Percentiles rank a stretch among this genome's conserved stretches.
Evolutionary conservation across 345 rosid genomes (phyloP).

Genomic region (Euphorbia pulcherrima): DNA sequence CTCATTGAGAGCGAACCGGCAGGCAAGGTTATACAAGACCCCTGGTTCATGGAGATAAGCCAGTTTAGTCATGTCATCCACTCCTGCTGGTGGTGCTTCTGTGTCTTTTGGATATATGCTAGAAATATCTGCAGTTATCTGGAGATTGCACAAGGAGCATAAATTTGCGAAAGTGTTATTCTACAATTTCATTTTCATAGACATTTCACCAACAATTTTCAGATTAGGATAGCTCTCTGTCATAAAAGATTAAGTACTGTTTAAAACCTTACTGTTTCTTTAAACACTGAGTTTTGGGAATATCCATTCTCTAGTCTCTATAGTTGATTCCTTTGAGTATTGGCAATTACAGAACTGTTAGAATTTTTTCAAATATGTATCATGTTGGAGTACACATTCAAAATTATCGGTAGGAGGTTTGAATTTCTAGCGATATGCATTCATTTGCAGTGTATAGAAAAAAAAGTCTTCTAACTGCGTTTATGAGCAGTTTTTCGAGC

Average conservation of each 20-base stretch:
- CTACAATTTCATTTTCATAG: background rate
- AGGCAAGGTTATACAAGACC: slow-evolving; percentile 53
- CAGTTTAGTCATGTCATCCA: slow-evolving; percentile 64
- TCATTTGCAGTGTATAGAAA: background rate
- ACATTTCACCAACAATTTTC: background rate
- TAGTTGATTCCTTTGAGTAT: background rate
- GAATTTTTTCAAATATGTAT: background rate
- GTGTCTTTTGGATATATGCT: slow-evolving; percentile 54
- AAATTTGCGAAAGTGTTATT: background rate
- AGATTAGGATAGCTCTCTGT: background rate
- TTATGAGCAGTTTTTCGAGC: background rate
- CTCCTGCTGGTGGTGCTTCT: slow-evolving; percentile 58
- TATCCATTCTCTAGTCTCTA: background rate
- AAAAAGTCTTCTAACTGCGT: background rate
- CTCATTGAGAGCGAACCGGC: slow-evolving; percentile 50
- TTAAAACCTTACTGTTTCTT: background rate
- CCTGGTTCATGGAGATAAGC: slow-evolving; percentile 70
- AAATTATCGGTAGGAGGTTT: background rate
- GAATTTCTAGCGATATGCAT: background rate
- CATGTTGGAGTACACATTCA: background rate
- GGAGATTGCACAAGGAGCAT: slow-evolving; percentile 19
- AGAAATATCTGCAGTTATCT: slow-evolving; percentile 45
- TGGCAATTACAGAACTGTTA: background rate
- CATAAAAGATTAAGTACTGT: background rate
- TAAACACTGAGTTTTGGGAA: background rate